A percentile compares a stretch with the other conserved stretches of the same genome.
Conservation (phyloP, 208 protist species). For the Trypanosomatidae sp. region DNA sequence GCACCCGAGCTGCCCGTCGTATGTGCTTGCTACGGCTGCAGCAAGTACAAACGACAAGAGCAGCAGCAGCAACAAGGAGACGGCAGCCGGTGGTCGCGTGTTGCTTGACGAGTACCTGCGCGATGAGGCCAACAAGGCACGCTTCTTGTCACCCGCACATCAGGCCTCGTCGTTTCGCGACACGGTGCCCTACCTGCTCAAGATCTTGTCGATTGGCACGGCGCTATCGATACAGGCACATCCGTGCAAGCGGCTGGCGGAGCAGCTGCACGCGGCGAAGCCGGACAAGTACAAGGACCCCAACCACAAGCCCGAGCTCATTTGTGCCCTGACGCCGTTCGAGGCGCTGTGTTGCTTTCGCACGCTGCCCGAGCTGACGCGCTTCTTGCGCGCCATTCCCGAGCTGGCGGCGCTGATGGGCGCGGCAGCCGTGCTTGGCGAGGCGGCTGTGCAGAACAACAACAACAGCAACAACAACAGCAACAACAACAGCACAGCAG, state of each 20-base stretch:
- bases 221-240: conserved; percentile 98
- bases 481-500: not conserved
- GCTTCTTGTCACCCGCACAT: conserved; percentile 43
- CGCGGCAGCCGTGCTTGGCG: conserved; percentile 15
- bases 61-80: too few species aligned
- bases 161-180: conserved; percentile 34
- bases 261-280: conserved; percentile 72
- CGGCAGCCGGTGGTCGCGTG: conserved; percentile 13
- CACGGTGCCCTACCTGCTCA: conserved; percentile 93
- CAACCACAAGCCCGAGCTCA: conserved; percentile 98
- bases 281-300: conserved; percentile 95
- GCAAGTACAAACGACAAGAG: too few species aligned
- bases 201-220: conserved; percentile 92
- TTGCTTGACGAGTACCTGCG: conserved; percentile 50
- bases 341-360: conserved; percentile 96
- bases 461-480: not conserved
- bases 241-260: conserved; percentile 91
- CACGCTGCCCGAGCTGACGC: conserved; percentile 59
- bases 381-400: conserved; percentile 43
- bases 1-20: conserved; percentile 88
- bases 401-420: conserved; percentile 27
- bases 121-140: conserved; percentile 12
- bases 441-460: too few species aligned
- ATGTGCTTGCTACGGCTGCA: not conserved
- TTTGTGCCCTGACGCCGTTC: conserved; percentile 89